Conservation (phyloP, 2,329 filamentous ascomycete species). For the Talaromyces marneffei region DNA sequence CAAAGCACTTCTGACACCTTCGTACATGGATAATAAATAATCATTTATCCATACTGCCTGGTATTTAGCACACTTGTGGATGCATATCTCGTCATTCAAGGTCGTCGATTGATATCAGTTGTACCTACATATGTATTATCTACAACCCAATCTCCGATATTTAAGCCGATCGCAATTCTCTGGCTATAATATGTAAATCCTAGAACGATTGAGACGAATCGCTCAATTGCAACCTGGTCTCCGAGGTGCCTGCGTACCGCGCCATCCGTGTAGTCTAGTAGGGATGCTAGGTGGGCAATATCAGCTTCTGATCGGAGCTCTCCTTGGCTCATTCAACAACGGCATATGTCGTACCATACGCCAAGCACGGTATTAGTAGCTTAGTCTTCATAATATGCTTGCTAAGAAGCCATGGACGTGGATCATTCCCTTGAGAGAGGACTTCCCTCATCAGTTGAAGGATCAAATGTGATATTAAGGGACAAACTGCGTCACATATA, state of each 20-base stretch:
- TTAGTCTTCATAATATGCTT: too few species aligned
- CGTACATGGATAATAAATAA: background rate
- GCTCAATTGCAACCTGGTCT: background rate
- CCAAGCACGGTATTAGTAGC: too few species aligned
- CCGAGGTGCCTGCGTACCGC: too few species aligned
- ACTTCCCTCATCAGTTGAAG: too few species aligned
- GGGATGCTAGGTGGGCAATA: background rate
- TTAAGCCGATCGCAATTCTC: background rate
- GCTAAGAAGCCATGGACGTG: too few species aligned
- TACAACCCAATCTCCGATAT: background rate
- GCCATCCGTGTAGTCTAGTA: background rate
- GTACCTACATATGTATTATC: too few species aligned
- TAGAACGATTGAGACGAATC: background rate
- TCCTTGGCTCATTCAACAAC: too few species aligned
- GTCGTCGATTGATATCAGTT: background rate
- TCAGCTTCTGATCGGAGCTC: too few species aligned
- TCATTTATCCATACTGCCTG: background rate
- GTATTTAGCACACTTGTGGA: background rate
- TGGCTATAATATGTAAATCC: background rate
- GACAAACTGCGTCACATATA: background rate
- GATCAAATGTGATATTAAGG: background rate
- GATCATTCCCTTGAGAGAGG: too few species aligned
- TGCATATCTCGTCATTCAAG: too few species aligned
- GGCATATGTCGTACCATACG: too few species aligned
- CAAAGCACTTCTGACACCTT: background rate